A percentile compares a stretch with the other conserved stretches of the same genome.
Conservation (phyloP, 768 basidiomycete genomes). For the Vishniacozyma victoriae region DNA sequence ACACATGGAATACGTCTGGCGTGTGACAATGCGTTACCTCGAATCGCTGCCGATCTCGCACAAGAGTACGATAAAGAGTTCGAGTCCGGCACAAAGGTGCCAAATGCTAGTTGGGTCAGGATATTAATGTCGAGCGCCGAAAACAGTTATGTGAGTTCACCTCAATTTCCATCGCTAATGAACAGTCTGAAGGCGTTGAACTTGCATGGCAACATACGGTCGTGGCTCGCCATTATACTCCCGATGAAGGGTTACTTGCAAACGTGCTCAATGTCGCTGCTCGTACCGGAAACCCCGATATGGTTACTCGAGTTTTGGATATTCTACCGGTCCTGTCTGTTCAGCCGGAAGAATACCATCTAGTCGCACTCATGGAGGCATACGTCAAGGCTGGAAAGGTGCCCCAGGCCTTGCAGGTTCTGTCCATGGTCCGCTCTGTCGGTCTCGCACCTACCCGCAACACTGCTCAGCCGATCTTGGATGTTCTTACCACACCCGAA, state of each 20-base stretch:
- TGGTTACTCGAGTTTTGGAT: constrained; percentile 63
- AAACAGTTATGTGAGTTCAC: constrained; percentile 59
- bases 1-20: constrained; percentile 57
- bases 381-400: constrained; percentile 58
- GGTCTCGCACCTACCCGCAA: constrained; percentile 53
- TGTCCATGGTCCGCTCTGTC: constrained; percentile 58
- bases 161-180: neutral
- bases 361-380: constrained; percentile 70
- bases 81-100: too few species aligned
- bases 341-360: constrained; percentile 63
- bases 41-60: constrained; percentile 57
- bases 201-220: constrained; percentile 61
- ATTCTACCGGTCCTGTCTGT: constrained; percentile 54
- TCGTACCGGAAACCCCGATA: constrained; percentile 63
- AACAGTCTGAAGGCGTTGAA: constrained; percentile 62
- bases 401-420: constrained; percentile 59
- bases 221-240: constrained; percentile 53
- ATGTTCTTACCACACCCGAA: constrained; percentile 53
- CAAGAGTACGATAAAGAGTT: constrained; percentile 54
- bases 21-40: constrained; percentile 55
- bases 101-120: too few species aligned
- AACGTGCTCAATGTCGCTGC: constrained; percentile 67
- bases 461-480: constrained; percentile 57
- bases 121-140: constrained; percentile 64
- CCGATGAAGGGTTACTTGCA: constrained; percentile 69